Evolutionary conservation across 2,329 filamentous ascomycete genomes (phyloP).

Genomic region (Lachnellula suecica): DNA sequence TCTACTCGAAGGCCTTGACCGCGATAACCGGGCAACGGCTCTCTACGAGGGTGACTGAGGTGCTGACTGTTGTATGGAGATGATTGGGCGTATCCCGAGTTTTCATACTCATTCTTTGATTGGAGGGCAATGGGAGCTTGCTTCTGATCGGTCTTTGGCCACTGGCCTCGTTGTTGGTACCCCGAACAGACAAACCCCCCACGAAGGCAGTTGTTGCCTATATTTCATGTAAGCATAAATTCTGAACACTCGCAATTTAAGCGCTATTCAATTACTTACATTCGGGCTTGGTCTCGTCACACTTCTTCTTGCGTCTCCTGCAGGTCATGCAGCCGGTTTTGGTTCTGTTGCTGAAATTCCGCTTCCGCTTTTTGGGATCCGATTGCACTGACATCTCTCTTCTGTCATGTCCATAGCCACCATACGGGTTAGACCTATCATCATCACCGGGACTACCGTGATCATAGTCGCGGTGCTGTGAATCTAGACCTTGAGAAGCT

Average conservation of each 20-base stretch:
- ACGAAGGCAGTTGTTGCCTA: slow-evolving; percentile 85
- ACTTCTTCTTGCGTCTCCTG: slow-evolving; percentile 93
- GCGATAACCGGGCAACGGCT: slow-evolving; percentile 58
- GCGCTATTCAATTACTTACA: slow-evolving; percentile 59
- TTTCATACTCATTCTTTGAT: slow-evolving; percentile 68
- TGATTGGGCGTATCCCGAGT: slow-evolving; percentile 57
- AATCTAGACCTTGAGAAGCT: slow-evolving; percentile 41
- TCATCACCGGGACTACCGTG: slow-evolving; percentile 38
- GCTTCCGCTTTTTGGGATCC: slow-evolving; percentile 68
- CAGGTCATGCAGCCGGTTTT: slow-evolving; percentile 97
- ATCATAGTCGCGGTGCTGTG: slow-evolving; percentile 33
- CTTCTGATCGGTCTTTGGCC: slow-evolving; percentile 74
- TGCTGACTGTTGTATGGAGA: slow-evolving; percentile 49
- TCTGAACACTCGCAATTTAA: slow-evolving; percentile 2
- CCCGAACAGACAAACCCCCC: slow-evolving; percentile 90
- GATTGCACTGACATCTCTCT: slow-evolving; percentile 45
- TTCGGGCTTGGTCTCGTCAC: slow-evolving; percentile 88
- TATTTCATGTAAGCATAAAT: slow-evolving; percentile 8
- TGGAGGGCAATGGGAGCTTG: slow-evolving; percentile 72
- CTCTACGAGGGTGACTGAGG: slow-evolving; percentile 42
- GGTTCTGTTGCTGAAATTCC: slow-evolving; percentile 90
- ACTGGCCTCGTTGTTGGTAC: slow-evolving; percentile 77
- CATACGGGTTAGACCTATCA: slow-evolving; percentile 35
- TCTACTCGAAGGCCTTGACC: slow-evolving; percentile 63
- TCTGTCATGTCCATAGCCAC: slow-evolving; percentile 34